Conservation (phyloP, 139 green algal species). For the Tetraselmis chui region DNA sequence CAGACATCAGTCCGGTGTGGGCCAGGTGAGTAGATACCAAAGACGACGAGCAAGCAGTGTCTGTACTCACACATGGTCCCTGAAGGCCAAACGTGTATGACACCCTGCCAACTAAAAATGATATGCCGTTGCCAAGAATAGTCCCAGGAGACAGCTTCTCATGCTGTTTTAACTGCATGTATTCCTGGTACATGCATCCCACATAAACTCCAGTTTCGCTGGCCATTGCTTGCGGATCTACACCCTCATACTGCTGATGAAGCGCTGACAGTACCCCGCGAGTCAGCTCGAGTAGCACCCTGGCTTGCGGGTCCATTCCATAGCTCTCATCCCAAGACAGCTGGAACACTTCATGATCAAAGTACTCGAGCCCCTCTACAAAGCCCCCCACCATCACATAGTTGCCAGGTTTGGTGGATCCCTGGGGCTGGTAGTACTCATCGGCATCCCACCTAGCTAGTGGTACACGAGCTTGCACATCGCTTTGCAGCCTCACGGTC, state of each 20-base stretch:
- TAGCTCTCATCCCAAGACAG: background rate
- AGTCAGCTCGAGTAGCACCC: background rate
- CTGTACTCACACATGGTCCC: conserved; percentile 40
- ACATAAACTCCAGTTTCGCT: conserved; percentile 27
- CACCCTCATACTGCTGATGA: background rate
- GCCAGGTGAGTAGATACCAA: conserved; percentile 40
- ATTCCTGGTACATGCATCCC: conserved; percentile 50
- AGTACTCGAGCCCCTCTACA: conserved; percentile 40
- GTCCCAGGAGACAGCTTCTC: conserved; percentile 12
- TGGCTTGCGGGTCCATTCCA: background rate
- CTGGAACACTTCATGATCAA: background rate
- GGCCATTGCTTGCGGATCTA: background rate
- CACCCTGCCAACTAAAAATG: conserved; percentile 39
- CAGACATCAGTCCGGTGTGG: background rate
- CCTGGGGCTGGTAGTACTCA: background rate
- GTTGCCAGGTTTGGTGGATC: background rate
- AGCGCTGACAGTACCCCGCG: background rate
- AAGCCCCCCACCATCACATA: background rate
- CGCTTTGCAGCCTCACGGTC: background rate
- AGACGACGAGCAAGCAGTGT: conserved; percentile 54
- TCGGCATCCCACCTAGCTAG: background rate
- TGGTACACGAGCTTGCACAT: background rate
- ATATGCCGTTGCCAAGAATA: conserved; percentile 27
- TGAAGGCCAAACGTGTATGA: conserved; percentile 48
- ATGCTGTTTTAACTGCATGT: background rate